phyloP scores from a whole-genome alignment of 805 yeast genomes.

The Metschnikowia santaceciliae region DNA sequence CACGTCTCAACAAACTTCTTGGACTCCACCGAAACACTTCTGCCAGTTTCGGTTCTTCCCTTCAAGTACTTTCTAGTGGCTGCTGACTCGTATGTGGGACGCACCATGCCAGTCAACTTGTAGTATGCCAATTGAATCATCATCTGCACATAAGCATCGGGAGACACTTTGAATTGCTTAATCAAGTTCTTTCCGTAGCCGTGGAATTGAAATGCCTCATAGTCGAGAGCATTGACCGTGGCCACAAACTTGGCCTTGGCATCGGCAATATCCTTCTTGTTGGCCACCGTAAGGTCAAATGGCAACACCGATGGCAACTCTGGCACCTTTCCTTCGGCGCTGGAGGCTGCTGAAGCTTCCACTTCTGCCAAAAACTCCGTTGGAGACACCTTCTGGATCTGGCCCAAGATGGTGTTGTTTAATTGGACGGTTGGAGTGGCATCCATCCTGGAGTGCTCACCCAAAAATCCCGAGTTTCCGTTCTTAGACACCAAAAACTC shows the following conservation, averaged over 20 bases:
- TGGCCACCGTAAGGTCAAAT: constrained; percentile 57
- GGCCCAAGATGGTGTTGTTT: constrained; percentile 68
- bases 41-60: constrained; percentile 93
- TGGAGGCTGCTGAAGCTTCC: constrained; percentile 11
- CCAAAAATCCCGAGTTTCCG: constrained; percentile 88
- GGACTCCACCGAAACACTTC: constrained; percentile 75
- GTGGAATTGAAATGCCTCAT: constrained; percentile 73
- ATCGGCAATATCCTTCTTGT: constrained; percentile 46
- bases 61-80: constrained; percentile 83
- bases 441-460: constrained; percentile 97
- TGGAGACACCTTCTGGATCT: constrained; percentile 48
- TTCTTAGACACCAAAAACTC: constrained; percentile 79
- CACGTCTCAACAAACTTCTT: constrained; percentile 69
- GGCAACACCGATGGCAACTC: constrained; percentile 29
- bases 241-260: constrained; percentile 57
- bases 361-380: constrained; percentile 26
- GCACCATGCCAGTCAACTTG: constrained; percentile 70
- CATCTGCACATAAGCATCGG: constrained; percentile 92
- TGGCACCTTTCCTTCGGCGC: constrained; percentile 12
- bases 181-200: constrained; percentile 85
- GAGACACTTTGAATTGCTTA: constrained; percentile 80
- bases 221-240: constrained; percentile 64
- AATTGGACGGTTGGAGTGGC: constrained; percentile 92
- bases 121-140: constrained; percentile 85
- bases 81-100: constrained; percentile 95